These are phyloP conservation scores for Penicillium sp. DNA, from an alignment of 2,329 filamentous ascomycete genomes.

Conservation along the genomic window DNA sequence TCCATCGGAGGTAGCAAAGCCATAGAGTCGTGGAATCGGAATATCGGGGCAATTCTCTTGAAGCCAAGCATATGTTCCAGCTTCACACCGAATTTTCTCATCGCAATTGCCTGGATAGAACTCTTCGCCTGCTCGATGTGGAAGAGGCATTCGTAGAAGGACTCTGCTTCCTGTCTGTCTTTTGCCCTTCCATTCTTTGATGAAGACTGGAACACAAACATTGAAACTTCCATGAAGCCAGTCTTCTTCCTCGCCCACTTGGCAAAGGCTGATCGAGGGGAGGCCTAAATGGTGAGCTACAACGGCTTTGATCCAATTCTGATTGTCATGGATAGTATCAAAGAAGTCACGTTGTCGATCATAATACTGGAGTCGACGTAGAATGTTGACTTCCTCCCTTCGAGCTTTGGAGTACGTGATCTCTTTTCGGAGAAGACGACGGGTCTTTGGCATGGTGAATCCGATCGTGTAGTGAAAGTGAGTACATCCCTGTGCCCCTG, in stretches of 20 bases:
- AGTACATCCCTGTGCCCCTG: too few species aligned
- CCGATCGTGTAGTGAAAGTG: too few species aligned
- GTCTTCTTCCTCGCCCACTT: conserved; percentile 16
- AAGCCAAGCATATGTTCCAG: conserved; percentile 39
- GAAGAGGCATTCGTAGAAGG: conserved; percentile 23
- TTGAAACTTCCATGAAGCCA: conserved; percentile 28
- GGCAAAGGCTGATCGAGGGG: conserved; percentile 8
- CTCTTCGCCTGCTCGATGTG: conserved; percentile 34
- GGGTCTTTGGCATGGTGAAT: neutral
- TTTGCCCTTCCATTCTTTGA: conserved; percentile 4
- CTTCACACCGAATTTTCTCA: conserved; percentile 42
- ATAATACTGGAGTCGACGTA: conserved; percentile 18
- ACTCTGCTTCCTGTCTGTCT: conserved; percentile 16
- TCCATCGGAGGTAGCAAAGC: conserved; percentile 11
- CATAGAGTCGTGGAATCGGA: conserved; percentile 13
- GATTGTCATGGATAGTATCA: conserved; percentile 8
- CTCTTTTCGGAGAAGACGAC: conserved; percentile 16
- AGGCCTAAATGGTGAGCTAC: conserved; percentile 6
- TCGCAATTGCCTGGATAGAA: conserved; percentile 38
- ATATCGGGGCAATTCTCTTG: conserved; percentile 23
- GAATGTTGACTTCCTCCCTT: conserved; percentile 20
- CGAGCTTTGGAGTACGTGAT: conserved; percentile 21
- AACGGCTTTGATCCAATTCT: conserved; percentile 6
- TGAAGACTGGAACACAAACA: conserved; percentile 23
- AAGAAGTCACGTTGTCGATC: conserved; percentile 15